Percentiles rank a stretch among this genome's conserved stretches.
phyloP scores from a whole-genome alignment of 495 filamentous ascomycete genomes.

The Aspergillus leporis region DNA sequence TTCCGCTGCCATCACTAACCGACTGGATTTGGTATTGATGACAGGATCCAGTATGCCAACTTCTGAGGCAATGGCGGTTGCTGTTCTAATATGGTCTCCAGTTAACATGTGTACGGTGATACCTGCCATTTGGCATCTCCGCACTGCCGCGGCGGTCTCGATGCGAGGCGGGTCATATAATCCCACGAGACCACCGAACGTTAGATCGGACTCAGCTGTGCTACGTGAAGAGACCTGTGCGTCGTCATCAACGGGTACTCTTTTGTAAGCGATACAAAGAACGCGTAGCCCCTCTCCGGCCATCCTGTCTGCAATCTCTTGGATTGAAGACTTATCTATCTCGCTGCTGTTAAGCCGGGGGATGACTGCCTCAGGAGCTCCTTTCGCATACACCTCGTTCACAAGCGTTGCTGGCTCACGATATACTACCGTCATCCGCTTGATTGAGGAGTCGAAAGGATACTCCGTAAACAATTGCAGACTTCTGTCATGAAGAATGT shows the following conservation, averaged over 20 bases:
- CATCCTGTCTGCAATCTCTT: slow-evolving; percentile 59
- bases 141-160: slow-evolving; percentile 56
- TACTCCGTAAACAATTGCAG: slow-evolving; percentile 73
- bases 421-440: slow-evolving; percentile 82
- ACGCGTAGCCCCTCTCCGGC: slow-evolving; percentile 79
- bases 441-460: slow-evolving; percentile 79
- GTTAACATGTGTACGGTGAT: slow-evolving; percentile 72
- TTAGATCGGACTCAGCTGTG: slow-evolving; percentile 54
- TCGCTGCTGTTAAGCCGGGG: slow-evolving; percentile 55
- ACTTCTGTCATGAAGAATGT: slow-evolving; percentile 48
- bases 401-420: slow-evolving; percentile 23
- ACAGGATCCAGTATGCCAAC: slow-evolving; percentile 61
- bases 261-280: slow-evolving; percentile 68
- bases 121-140: slow-evolving; percentile 60
- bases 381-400: slow-evolving; percentile 65
- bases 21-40: slow-evolving; percentile 50
- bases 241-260: slow-evolving; percentile 22
- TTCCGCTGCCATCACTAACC: slow-evolving; percentile 60
- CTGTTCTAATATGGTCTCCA: slow-evolving; percentile 64
- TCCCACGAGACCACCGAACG: slow-evolving; percentile 59
- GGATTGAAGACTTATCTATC: slow-evolving; percentile 52
- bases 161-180: slow-evolving; percentile 70
- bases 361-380: slow-evolving; percentile 64
- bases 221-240: slow-evolving; percentile 33
- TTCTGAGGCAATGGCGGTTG: slow-evolving; percentile 61